Evolutionary conservation across 2,329 filamentous ascomycete species (phyloP).

Genomic region (Uncinocarpus reesii): DNA sequence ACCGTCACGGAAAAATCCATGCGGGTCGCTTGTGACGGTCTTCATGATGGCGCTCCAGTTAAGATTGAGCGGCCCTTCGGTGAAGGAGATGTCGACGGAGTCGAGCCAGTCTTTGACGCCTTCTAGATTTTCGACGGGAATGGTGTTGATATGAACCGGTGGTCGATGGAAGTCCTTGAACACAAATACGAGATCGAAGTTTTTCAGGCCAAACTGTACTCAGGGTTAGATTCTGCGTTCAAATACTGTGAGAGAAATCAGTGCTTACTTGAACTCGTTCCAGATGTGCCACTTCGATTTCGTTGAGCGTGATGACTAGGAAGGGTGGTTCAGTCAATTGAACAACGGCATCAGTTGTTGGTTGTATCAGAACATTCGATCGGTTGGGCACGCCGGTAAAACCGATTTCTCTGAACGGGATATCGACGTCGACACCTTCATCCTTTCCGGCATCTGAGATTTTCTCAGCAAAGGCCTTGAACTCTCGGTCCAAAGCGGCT

Average conservation of each 20-base stretch:
- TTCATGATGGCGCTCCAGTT: slow-evolving; percentile 99
- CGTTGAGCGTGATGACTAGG: slow-evolving; percentile 86
- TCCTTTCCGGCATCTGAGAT: slow-evolving; percentile 90
- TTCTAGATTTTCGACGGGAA: slow-evolving; percentile 88
- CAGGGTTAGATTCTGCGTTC: neutral
- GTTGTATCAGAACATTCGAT: slow-evolving; percentile 90
- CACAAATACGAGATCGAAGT: slow-evolving; percentile 96
- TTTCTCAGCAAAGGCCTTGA: slow-evolving; percentile 94
- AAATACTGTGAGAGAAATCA: neutral
- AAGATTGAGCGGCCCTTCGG: slow-evolving; percentile 88
- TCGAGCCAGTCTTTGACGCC: slow-evolving; percentile 97
- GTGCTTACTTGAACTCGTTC: slow-evolving; percentile 63
- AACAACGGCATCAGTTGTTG: slow-evolving; percentile 91
- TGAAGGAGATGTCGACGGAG: slow-evolving; percentile 86
- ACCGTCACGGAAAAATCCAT: slow-evolving; percentile 88
- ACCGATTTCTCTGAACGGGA: slow-evolving; percentile 90
- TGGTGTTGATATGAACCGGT: slow-evolving; percentile 93
- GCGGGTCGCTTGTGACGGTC: slow-evolving; percentile 86
- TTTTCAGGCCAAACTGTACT: slow-evolving; percentile 81
- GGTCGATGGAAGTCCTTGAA: slow-evolving; percentile 94
- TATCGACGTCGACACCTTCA: slow-evolving; percentile 84
- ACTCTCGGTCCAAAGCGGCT: slow-evolving; percentile 86
- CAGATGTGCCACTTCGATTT: slow-evolving; percentile 91
- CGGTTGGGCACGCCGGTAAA: slow-evolving; percentile 95
- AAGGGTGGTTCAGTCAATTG: slow-evolving; percentile 96